Base-by-base conservation (phyloP, 2,329 filamentous ascomycete species). In the Pseudocercospora fijiensis region DNA sequence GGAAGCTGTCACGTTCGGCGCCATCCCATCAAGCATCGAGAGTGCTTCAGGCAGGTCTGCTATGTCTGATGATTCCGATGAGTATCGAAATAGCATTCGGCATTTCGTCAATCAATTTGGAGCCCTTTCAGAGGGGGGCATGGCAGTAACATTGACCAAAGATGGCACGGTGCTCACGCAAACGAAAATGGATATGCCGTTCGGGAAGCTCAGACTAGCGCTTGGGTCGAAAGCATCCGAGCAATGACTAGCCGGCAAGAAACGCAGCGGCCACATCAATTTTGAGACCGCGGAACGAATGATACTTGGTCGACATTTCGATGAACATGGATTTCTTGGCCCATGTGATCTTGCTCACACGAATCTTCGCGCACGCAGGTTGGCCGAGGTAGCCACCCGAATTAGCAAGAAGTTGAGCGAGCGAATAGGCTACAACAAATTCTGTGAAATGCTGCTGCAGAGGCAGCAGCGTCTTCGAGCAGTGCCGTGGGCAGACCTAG, bases 81-180 rank as follows among this genome's bases (percentile, higher is more conserved):
- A 13, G 13, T 16, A 20, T 24, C 28, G 9, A 33, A n/a, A 3
- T 24, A 18, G 24, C 26, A 27, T 49, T 16, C 11, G 30, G 27
- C 55, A 63, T 61, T 71, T 71, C 56, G 60, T 66, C 63, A 61
- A 76, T 26, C 80, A 83, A 62, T 91, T 91, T 72, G 88, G 88
- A 22, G 86, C 84, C 9, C 77, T 89, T 18, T 87, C 88, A 0
- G 83, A 85, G 57, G 77, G 82, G 16, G 88, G 87, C 4, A 72
- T 90, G 16, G 88, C 84, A 67, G 62, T 87, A n/a, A 69, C 52
- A 10, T 45, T 69, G 45, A 63, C 57, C 9, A 41, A 45, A 16
- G 33, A 57, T 5, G 47, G 58, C 13, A 24, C 30, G 3, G 24
- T 22, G n/a, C 16, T 62, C 59, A 66, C 47, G 20, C 67, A 73